Evolutionary conservation across 2,329 filamentous ascomycete species (phyloP).

Genomic region (Pseudocercospora musae): DNA sequence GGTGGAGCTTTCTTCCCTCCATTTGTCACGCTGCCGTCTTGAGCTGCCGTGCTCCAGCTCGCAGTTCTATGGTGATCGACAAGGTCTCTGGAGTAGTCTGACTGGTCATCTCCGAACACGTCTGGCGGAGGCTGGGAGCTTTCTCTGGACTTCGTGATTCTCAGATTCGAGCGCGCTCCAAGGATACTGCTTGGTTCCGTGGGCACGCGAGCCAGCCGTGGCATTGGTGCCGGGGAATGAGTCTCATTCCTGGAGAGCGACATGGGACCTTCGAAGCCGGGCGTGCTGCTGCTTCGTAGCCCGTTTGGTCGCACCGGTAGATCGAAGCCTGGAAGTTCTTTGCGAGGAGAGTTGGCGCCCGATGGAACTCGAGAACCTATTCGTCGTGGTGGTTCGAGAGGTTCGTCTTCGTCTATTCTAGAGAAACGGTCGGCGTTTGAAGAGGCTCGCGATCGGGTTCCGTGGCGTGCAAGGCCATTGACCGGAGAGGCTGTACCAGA

Average conservation of each 20-base stretch:
- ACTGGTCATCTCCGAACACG: conserved; percentile 53
- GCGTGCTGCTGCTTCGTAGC: conserved; percentile 48
- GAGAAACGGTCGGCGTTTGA: conserved; percentile 57
- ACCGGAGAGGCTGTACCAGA: conserved; percentile 30
- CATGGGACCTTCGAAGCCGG: conserved; percentile 52
- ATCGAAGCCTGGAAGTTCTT: conserved; percentile 44
- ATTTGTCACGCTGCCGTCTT: conserved; percentile 16
- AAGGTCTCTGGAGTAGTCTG: conserved; percentile 39
- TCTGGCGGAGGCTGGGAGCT: conserved; percentile 29
- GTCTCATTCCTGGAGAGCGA: conserved; percentile 35
- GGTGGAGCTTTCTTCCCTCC: conserved; percentile 57
- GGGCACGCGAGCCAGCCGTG: conserved; percentile 50
- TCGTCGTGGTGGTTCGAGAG: conserved; percentile 49
- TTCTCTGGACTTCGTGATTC: conserved; percentile 35
- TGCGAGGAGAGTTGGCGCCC: conserved; percentile 41
- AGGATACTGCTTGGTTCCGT: conserved; percentile 54
- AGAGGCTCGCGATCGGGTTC: conserved; percentile 57
- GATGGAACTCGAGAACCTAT: conserved; percentile 49
- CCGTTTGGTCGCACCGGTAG: conserved; percentile 47
- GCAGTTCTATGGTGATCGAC: conserved; percentile 40
- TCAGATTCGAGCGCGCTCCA: conserved; percentile 48
- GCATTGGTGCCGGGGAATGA: conserved; percentile 50
- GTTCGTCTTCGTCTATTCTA: conserved; percentile 54
- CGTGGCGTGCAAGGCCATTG: conserved; percentile 24
- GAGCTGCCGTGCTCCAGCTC: conserved; percentile 43